Base-by-base conservation (phyloP, 352 stramenopile species). In the Globisporangium iwayamae region DNA sequence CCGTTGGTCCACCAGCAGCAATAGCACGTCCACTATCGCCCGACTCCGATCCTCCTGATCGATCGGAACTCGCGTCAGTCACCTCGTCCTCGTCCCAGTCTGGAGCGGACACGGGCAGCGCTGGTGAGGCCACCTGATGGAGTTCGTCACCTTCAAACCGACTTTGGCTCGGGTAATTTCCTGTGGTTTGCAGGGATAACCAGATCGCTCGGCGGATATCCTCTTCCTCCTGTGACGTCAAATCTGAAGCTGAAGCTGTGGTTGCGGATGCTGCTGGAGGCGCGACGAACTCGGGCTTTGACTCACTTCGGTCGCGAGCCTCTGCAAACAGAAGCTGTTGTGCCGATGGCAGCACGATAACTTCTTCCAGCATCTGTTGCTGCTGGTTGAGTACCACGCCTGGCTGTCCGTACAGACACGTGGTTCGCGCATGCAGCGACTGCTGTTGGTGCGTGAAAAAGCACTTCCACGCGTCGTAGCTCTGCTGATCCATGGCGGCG, bases 391-490 rank as follows among this genome's bases (percentile, higher is more conserved):
- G 39, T 52, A 53, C 11, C 38, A 63, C 63, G 4, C 18, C 8
- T 10, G 36, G 25, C 38, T 51, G 63, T 28, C 56, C 56, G 20
- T 60, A 64, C 38, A 60, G 11, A 20, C 16, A 28, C 6, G 38
- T 43, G 36, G 63, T 14, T 28, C 63, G 63, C 5, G 55, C 22
- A 13, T 68, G 47, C 8, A 69, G 57, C 34, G 50, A 60, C 47
- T 85, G 67, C 52, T 87, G 74, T 32, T 90, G 81, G 55, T 85
- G 67, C 13, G 46, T 46, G 55, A 91, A 91, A 56, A 91, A 91
- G 38, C 61, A 63, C 43, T 69, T 78, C 82, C 85, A 91, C 32
- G 76, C 74, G n/a, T 78, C 43, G 48, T 85, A 82, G 8, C 72
- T 68, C 0, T 71, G 45, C 32, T 70, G 68, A 50, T 89, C 70